These are phyloP conservation scores for Dipodascus albidus DNA, from an alignment of 805 yeast species.

Conservation along the genomic window DNA sequence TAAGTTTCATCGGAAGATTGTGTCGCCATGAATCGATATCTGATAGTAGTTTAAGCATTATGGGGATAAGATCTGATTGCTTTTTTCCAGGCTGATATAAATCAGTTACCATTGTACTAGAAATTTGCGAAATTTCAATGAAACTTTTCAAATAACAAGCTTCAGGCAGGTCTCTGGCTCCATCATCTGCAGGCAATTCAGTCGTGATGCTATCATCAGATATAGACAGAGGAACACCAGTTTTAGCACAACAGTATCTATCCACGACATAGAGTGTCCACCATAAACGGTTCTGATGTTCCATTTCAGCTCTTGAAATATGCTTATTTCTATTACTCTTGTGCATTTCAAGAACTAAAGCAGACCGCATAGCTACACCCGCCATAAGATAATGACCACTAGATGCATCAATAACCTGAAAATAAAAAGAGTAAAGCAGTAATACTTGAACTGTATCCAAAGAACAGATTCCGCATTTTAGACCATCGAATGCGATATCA, in stretches of 20 bases:
- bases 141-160: constrained; percentile 14
- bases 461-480: constrained; percentile 7
- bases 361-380: constrained; percentile 13
- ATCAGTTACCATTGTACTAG: constrained; percentile 11
- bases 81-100: constrained; percentile 12
- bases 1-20: constrained; percentile 9
- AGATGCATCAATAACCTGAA: constrained; percentile 13
- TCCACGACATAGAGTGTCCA: constrained; percentile 17
- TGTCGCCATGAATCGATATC: constrained; percentile 13
- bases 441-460: constrained; percentile 12
- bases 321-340: neutral
- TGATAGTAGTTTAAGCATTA: constrained; percentile 5
- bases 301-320: constrained; percentile 13
- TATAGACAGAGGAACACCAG: constrained; percentile 15
- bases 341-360: constrained; percentile 15
- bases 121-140: constrained; percentile 13
- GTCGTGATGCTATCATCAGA: constrained; percentile 13
- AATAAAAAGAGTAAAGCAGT: constrained; percentile 12
- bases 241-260: constrained; percentile 15
- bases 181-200: constrained; percentile 7
- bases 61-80: neutral
- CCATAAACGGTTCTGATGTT: constrained; percentile 17
- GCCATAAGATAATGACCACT: constrained; percentile 10
- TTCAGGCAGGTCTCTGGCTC: constrained; percentile 9
- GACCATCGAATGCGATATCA: constrained; percentile 11